phyloP scores from a whole-genome alignment of 306 rosid genomes.

The Luffa acutangula region DNA sequence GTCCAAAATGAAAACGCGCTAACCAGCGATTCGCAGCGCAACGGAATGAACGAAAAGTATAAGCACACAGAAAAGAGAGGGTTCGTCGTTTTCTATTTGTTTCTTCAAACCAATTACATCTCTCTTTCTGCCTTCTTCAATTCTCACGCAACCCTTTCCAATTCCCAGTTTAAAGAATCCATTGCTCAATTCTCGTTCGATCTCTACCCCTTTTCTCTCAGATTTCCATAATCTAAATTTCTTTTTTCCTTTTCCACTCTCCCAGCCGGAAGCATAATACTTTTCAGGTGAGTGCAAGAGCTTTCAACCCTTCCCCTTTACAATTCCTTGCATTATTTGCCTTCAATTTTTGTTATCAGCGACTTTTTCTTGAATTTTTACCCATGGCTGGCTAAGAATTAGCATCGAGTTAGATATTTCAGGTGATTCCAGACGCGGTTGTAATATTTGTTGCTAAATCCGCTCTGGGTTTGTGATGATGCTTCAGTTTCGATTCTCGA shows the following conservation, averaged over 20 bases:
- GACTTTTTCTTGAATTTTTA: background rate
- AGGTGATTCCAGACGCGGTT: background rate
- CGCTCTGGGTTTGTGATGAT: background rate
- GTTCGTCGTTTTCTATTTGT: background rate
- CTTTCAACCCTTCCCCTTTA: background rate
- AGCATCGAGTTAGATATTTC: background rate
- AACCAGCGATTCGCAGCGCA: background rate
- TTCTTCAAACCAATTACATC: background rate
- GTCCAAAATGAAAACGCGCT: background rate
- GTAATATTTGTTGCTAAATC: background rate
- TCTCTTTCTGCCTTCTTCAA: background rate
- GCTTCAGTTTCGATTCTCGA: background rate
- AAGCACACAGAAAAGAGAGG: background rate
- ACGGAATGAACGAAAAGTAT: background rate
- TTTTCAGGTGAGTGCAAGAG: background rate
- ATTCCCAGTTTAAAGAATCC: background rate
- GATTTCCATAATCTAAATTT: background rate
- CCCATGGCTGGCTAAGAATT: background rate
- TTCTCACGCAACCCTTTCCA: background rate
- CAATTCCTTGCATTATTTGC: background rate
- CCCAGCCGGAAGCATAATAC: background rate
- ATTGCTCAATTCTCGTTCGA: background rate
- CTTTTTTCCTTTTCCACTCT: background rate
- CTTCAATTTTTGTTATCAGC: background rate
- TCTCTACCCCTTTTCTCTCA: background rate